Base-by-base conservation (phyloP, 2,329 filamentous ascomycete genomes). In the Tolypocladium sp. region DNA sequence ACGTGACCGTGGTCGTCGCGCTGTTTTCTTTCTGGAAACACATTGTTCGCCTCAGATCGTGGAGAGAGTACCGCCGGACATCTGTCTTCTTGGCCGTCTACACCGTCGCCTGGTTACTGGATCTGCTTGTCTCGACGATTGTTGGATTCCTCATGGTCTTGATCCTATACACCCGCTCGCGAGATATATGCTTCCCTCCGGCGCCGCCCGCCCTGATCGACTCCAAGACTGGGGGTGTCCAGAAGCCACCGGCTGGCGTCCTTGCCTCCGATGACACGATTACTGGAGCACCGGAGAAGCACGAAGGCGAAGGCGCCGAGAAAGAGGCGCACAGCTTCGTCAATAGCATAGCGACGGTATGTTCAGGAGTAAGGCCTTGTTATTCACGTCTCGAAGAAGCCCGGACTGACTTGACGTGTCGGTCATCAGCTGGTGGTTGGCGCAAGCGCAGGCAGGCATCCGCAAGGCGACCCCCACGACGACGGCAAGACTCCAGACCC, bases 301-400 rank as follows among this genome's bases (percentile, higher is more conserved):
- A 91, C 73, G 88, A 91, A 69, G 91, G 91, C 33, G 90, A 94
- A 70, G 89, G 90, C 0, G 88, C 91, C 1, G 91, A 95, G 70
- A 84, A 89, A 61, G 91, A 95, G 70, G 91, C 91, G 1, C 87
- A 83, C 65, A 92, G 91, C 68, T 87, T 95, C 62, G 86, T 94
- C 60, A 87, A 87, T 58, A 83, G 86, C 40, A 85, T 94, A 57
- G 73, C 73, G 8, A 68, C 70, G 61, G 71, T 73, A 69, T 68
- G 67, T 69, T 68, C 65, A 15, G 44, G n/a, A 22, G 37, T 3
- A 42, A 51, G 46, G 8, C 4, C 25, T 10, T 33, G 27, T 27
- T 10, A 7, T 10, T 20, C 15, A 46, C 56, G 37, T 58, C 33
- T 37, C 35, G 42, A 40, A 52, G 46, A 37, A 25, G n/a, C 3